These are phyloP conservation scores for Ceratobasidium sp. DNA, from an alignment of 1,284 basidiomycete species.

Conservation along the genomic window DNA sequence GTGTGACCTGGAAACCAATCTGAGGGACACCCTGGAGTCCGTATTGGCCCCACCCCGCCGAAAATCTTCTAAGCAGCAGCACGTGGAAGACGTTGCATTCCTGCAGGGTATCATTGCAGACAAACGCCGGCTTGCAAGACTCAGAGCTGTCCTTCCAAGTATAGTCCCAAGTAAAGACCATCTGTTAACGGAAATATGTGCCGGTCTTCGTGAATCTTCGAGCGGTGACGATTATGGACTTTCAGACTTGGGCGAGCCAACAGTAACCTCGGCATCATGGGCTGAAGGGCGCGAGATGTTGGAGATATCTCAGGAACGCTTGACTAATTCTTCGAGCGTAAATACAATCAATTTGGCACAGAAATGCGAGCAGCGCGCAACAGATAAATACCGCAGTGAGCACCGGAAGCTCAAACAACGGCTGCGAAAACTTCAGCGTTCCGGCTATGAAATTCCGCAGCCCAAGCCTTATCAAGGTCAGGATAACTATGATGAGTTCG, in stretches of 20 bases:
- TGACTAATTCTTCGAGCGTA: background rate
- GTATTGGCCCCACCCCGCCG: too few relatives aligned
- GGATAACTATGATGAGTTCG: constrained; percentile 28
- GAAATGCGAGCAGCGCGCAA: background rate
- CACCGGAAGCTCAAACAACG: background rate
- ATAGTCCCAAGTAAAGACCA: background rate
- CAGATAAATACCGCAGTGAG: background rate
- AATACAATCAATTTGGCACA: background rate
- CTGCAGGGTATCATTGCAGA: background rate
- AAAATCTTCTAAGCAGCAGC: background rate
- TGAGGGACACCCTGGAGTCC: background rate
- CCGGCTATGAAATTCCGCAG: background rate
- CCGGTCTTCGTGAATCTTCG: background rate
- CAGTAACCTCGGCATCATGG: background rate
- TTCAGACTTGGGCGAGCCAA: background rate
- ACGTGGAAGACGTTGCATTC: background rate
- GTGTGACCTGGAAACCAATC: background rate
- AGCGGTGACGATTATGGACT: background rate
- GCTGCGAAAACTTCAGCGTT: background rate
- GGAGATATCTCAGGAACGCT: background rate
- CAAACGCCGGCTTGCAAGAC: background rate
- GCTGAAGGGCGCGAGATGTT: background rate
- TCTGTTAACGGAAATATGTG: background rate
- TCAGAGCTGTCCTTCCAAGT: background rate
- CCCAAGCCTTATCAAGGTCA: constrained; percentile 23